Evolutionary conservation across 164 flowering plant species (phyloP), one percentile per base, ranked within the genome.

Genomic region (Malania oleifera): DNA sequence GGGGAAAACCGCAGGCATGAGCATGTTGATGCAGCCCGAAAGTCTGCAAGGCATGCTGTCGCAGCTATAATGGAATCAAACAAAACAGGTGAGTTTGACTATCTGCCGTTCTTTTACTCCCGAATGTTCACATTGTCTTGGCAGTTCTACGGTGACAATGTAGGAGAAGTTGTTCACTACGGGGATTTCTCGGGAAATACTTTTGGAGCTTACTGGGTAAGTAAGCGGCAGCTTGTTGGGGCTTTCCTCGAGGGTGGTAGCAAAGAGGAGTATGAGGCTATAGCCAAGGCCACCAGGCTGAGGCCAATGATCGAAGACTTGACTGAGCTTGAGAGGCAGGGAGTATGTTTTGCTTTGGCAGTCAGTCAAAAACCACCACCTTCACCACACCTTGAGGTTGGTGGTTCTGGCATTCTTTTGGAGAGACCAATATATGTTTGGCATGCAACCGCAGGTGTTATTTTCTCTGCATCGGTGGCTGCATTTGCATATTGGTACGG

Each of bases 401-500:
- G 43, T 19, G 23, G 54, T 60, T 45, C 75, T 1, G 29, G 39
- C 24, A 43, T 75, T 51, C 63, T 62, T 39, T 10, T 79, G 46
- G 82, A 82, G 67, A 82, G 54, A 52, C 93, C 95, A 23, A 0
- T 75, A 20, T 71, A 81, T 59, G 74, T 63, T n/a, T 86, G 83
- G 87, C 91, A 86, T 66, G 97, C 92, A 1, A 60, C 87, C 8
- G 89, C 91, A 27, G 96, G 96, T 22, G 95, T 93, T 20, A 18
- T 84, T 26, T 55, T 83, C 26, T 96, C 97, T 51, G 82, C 82
- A 10, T 87, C 98, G 1, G 59, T 89, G 19, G 89, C 96, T 35
- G 87, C 80, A 29, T 89, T 89, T 71, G 98, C 92, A 23, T 87
- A 76, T 38, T 93, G 97, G 97, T 87, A 89, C 62, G 97, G 98